Percentiles rank a stretch among this genome's conserved stretches.
phyloP scores from a whole-genome alignment of 805 yeast species.

The Kodamaea hsintzibuensis region DNA sequence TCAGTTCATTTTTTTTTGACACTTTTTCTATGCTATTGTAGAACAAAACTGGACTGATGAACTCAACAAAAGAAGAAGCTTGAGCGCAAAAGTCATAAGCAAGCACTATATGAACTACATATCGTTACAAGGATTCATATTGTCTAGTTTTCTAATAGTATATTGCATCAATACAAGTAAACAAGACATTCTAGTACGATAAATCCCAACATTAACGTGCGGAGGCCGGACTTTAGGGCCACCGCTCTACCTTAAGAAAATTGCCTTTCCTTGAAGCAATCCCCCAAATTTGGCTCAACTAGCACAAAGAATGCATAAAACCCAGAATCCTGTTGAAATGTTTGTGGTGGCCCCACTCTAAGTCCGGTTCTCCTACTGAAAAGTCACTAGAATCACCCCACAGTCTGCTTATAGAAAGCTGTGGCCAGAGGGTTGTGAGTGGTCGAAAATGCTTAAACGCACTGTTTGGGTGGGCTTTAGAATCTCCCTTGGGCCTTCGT shows the following conservation, averaged over 20 bases:
- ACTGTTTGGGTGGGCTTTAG: not conserved
- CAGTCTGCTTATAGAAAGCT: not conserved
- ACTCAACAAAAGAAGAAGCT: not conserved
- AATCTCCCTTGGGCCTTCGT: not conserved
- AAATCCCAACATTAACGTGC: constrained; percentile 1
- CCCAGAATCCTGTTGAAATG: too few species aligned
- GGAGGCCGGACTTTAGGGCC: constrained; percentile 4
- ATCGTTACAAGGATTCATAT: too few species aligned
- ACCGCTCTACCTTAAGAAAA: not conserved
- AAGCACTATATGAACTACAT: too few species aligned
- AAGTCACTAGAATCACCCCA: not conserved
- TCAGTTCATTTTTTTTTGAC: not conserved
- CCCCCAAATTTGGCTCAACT: not conserved
- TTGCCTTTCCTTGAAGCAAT: not conserved
- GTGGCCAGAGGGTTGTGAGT: not conserved
- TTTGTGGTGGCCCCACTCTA: not conserved
- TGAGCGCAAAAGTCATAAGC: not conserved
- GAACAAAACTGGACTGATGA: not conserved
- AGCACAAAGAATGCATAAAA: not conserved
- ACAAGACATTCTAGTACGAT: not conserved
- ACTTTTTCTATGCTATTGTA: not conserved
- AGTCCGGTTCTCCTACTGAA: not conserved
- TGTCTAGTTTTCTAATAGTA: not conserved
- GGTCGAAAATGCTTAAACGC: not conserved
- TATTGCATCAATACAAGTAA: not conserved